A percentile compares a stretch with the other conserved stretches of the same genome.
Conservation (phyloP, 257 asterid genomes). For the Marsdenia floribunda region DNA sequence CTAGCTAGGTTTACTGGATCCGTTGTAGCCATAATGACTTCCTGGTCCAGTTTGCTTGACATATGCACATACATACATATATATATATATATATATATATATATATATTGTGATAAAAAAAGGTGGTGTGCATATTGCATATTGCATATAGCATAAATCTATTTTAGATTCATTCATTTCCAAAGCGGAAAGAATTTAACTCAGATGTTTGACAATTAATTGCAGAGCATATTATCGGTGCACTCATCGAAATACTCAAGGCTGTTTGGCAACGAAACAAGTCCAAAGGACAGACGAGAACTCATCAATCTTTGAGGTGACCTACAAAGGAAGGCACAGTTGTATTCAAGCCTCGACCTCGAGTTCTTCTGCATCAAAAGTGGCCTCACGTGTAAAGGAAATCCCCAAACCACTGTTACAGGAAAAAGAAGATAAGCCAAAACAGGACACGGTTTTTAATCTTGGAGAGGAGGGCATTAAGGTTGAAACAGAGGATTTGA, state of each 20-base stretch:
- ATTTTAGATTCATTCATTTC: no score
- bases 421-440: conserved; percentile 18
- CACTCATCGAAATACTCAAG: conserved; percentile 68
- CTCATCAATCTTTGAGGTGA: conserved; percentile 47
- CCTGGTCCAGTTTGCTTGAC: conserved; percentile 1
- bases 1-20: conserved; percentile 6
- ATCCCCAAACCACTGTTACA: conserved; percentile 13
- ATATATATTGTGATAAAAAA: no score
- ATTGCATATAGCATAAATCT: no score
- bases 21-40: neutral
- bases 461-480: conserved; percentile 15
- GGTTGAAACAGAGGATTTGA: conserved; percentile 26
- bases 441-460: conserved; percentile 9
- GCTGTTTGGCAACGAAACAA: conserved; percentile 77
- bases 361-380: neutral
- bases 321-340: conserved; percentile 61
- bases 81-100: no score
- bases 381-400: conserved; percentile 10
- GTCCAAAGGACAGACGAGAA: conserved; percentile 62
- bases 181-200: neutral
- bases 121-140: no score
- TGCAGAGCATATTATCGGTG: conserved; percentile 82
- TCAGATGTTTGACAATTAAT: neutral
- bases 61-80: neutral
- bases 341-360: conserved; percentile 29